These are phyloP conservation scores for Yarrowia divulgata DNA, from an alignment of 805 yeast genomes.

Conservation along the genomic window DNA sequence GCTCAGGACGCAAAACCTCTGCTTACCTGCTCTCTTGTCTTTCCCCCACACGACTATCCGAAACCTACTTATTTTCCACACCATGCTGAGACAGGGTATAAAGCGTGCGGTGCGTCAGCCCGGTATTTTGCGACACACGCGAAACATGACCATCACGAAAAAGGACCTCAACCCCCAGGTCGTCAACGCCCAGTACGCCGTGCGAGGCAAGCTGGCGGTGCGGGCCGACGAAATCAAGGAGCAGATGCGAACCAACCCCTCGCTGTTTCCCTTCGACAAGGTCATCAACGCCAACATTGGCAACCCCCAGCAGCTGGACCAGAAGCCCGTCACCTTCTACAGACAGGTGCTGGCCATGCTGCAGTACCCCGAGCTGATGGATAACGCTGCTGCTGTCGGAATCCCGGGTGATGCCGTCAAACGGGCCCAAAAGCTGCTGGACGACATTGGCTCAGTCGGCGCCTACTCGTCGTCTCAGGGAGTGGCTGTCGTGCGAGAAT, in stretches of 20 bases:
- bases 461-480: conserved; percentile 97
- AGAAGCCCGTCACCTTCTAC: conserved; percentile 92
- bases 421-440: conserved; percentile 70
- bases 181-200: conserved; percentile 91
- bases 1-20: too few species aligned
- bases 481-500: conserved; percentile 68
- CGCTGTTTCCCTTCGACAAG: conserved; percentile 73
- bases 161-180: conserved; percentile 76
- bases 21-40: neutral
- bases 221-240: conserved; percentile 84
- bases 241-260: conserved; percentile 61
- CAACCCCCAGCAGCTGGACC: conserved; percentile 96
- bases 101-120: neutral
- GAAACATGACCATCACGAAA: conserved; percentile 16
- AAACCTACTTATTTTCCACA: neutral
- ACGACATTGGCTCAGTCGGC: conserved; percentile 81
- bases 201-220: conserved; percentile 91
- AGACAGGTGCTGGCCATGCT: conserved; percentile 86
- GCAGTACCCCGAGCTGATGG: conserved; percentile 79
- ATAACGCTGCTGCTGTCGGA: conserved; percentile 50
- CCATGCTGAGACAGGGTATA: conserved; percentile 33
- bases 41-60: conserved; percentile 4
- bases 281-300: conserved; percentile 95
- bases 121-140: neutral
- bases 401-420: conserved; percentile 71